A percentile compares a stretch with the other conserved stretches of the same genome.
Conservation (phyloP, 495 filamentous ascomycete species). For the Penicillium tannophilum region DNA sequence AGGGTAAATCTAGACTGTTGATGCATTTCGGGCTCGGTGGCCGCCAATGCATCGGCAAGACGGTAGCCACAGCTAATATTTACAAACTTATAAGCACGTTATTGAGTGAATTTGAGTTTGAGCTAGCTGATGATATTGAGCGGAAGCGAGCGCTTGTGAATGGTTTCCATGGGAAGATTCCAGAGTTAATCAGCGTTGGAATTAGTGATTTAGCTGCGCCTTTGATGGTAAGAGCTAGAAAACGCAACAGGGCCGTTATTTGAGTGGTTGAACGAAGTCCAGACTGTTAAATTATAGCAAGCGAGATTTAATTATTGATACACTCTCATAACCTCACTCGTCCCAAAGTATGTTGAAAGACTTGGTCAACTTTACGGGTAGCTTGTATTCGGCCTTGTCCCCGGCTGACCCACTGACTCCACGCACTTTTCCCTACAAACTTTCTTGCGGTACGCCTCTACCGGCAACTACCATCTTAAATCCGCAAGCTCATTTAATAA, state of each 20-base stretch:
- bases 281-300: background rate
- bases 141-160: background rate
- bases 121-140: slow-evolving; percentile 11
- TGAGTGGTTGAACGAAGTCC: background rate
- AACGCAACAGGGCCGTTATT: background rate
- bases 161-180: slow-evolving; percentile 2
- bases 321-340: background rate
- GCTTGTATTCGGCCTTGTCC: background rate
- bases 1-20: slow-evolving; percentile 8
- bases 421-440: background rate
- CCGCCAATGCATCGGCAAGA: slow-evolving; percentile 18
- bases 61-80: slow-evolving; percentile 11
- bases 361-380: background rate
- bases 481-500: background rate
- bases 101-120: slow-evolving; percentile 15
- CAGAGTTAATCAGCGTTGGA: slow-evolving; percentile 17
- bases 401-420: background rate
- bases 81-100: slow-evolving; percentile 20
- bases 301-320: background rate
- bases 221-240: slow-evolving; percentile 11
- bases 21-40: slow-evolving; percentile 19
- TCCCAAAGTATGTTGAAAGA: background rate
- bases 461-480: background rate
- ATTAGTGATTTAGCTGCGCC: slow-evolving; percentile 20
- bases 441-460: background rate